phyloP scores from a whole-genome alignment of 305 asterid species.

The Rubia occidens region DNA sequence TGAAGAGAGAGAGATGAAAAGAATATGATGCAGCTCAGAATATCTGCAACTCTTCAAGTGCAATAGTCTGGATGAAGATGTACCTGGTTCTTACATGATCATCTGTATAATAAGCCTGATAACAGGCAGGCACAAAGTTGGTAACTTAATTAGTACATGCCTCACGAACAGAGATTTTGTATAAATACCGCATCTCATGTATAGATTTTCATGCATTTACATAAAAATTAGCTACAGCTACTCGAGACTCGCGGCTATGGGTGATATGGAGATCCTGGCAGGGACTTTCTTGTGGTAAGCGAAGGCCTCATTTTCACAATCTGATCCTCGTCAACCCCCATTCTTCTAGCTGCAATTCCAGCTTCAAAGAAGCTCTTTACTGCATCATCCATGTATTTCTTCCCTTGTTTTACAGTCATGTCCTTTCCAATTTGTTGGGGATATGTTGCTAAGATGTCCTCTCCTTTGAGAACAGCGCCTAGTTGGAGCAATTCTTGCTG shows the following conservation, averaged over 20 bases:
- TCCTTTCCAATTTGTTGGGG: constrained; percentile 44
- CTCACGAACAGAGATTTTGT: neutral
- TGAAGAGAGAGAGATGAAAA: too few relatives aligned
- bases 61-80: too few relatives aligned
- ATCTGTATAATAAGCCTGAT: too few relatives aligned
- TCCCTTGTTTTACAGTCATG: constrained; percentile 66
- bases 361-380: constrained; percentile 67
- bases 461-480: constrained; percentile 80
- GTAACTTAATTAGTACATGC: neutral
- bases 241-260: neutral
- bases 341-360: constrained; percentile 41
- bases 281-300: constrained; percentile 41
- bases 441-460: constrained; percentile 38
- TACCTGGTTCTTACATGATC: too few relatives aligned
- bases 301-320: constrained; percentile 81
- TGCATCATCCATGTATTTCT: constrained; percentile 53
- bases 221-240: neutral
- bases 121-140: neutral
- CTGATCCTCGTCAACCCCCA: constrained; percentile 61
- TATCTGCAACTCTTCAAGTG: too few relatives aligned
- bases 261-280: neutral
- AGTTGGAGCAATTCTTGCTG: constrained; percentile 79
- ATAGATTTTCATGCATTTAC: neutral
- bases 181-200: neutral
- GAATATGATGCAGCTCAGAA: too few relatives aligned